phyloP scores from a whole-genome alignment of 2,329 filamentous ascomycete genomes.

The Fusarium sp. region DNA sequence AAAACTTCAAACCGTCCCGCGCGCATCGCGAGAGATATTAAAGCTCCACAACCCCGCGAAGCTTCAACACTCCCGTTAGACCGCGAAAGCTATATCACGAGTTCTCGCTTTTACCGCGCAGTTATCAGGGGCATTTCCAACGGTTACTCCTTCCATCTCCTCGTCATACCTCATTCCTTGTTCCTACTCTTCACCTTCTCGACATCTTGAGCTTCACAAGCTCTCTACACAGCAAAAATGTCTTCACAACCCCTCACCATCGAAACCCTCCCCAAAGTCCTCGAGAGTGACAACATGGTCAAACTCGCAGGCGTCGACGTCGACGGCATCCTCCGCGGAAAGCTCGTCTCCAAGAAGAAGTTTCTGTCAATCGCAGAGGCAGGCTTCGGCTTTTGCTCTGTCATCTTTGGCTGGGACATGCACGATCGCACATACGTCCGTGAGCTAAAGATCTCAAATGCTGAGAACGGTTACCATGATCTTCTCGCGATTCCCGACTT shows the following conservation, averaged over 20 bases:
- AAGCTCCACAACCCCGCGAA: background rate
- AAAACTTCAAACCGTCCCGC: background rate
- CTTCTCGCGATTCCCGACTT: conserved; percentile 85
- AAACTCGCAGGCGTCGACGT: conserved; percentile 91
- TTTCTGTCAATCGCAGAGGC: conserved; percentile 83
- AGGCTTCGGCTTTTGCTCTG: conserved; percentile 93
- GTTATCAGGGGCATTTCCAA: background rate
- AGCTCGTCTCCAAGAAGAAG: conserved; percentile 92
- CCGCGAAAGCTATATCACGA: background rate
- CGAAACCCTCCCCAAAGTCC: conserved; percentile 72
- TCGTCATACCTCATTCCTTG: conserved; percentile 3
- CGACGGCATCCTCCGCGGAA: conserved; percentile 87
- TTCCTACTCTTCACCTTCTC: background rate
- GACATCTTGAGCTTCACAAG: conserved; percentile 10
- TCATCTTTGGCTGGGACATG: conserved; percentile 98
- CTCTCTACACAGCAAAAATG: conserved; percentile 44
- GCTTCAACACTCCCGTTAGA: background rate
- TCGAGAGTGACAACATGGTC: conserved; percentile 79
- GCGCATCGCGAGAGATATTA: conserved; percentile 9
- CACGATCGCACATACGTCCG: conserved; percentile 90
- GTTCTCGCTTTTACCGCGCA: background rate
- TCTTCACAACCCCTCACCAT: conserved; percentile 61
- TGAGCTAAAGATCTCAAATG: conserved; percentile 88
- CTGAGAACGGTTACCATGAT: conserved; percentile 89
- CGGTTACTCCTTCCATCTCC: background rate